phyloP scores from a whole-genome alignment of 495 filamentous ascomycete genomes.

The Daldinia vernicosa region DNA sequence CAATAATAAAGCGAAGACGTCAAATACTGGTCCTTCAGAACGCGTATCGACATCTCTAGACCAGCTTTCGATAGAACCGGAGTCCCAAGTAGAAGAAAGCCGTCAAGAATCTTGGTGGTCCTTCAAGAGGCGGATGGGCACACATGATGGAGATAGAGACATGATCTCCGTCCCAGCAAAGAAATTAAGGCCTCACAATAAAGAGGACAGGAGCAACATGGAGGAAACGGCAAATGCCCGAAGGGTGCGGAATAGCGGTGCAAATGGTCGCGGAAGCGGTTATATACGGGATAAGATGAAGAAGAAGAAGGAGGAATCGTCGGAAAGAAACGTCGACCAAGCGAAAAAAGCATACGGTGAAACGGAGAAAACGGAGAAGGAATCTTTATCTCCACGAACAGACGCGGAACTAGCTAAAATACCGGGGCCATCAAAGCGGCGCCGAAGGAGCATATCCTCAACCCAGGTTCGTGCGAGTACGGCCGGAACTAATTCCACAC shows the following conservation, averaged over 20 bases:
- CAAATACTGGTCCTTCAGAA: conserved; percentile 8
- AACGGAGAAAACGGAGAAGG: conserved; percentile 8
- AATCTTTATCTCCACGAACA: neutral
- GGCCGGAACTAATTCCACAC: conserved; percentile 25
- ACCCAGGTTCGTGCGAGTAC: conserved; percentile 14
- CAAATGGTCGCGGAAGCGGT: neutral
- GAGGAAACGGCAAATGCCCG: neutral
- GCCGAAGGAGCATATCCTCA: conserved; percentile 22
- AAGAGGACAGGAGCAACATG: neutral
- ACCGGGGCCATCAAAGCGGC: neutral
- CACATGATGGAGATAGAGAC: neutral
- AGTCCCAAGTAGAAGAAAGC: neutral
- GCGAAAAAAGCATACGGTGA: neutral
- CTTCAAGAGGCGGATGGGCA: conserved; percentile 6
- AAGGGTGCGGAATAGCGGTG: neutral
- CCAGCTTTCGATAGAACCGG: neutral
- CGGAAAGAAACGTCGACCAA: neutral
- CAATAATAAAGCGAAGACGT: neutral
- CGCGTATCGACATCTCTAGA: neutral
- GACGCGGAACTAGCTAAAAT: neutral
- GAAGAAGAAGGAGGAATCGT: neutral
- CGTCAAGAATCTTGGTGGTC: conserved; percentile 21
- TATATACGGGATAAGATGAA: neutral
- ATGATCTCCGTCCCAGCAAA: neutral
- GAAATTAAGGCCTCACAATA: neutral